These are phyloP conservation scores for Abelmoschus esculentus DNA, from an alignment of 345 rosid genomes.

Conservation along the genomic window DNA sequence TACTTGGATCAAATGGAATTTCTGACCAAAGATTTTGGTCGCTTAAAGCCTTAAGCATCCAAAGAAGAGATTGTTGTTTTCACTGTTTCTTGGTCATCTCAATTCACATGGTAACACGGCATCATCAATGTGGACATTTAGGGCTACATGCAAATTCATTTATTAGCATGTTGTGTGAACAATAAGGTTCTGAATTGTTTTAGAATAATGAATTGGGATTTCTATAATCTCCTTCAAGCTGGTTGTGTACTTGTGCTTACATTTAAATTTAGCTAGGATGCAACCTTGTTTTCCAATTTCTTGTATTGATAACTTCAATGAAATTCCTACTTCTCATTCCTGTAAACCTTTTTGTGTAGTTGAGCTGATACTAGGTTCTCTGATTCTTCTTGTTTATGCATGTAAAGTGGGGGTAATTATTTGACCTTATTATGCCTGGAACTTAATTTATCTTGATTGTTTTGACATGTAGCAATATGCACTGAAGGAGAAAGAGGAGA, in stretches of 20 bases:
- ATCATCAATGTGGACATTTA: background rate
- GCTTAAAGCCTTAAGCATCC: background rate
- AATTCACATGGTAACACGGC: background rate
- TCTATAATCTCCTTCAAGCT: background rate
- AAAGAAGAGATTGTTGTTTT: background rate
- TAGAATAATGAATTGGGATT: background rate
- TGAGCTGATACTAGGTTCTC: background rate
- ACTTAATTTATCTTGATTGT: background rate
- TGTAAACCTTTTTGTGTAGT: background rate
- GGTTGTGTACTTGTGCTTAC: background rate
- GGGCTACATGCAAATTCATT: background rate
- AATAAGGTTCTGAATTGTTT: background rate
- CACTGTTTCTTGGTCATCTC: background rate
- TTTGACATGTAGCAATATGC: constrained; percentile 52
- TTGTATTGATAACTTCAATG: background rate
- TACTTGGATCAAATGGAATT: no score
- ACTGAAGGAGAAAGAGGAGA: constrained; percentile 57
- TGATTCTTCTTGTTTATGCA: background rate
- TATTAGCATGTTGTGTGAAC: background rate
- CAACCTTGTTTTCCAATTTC: background rate
- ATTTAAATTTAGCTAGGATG: background rate
- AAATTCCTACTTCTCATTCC: background rate
- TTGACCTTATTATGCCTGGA: constrained; percentile 5
- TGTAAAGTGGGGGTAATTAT: background rate
- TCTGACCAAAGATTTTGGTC: no score